Base-by-base conservation (phyloP, 768 basidiomycete genomes). In the Lactifluus hygrophoroides region DNA sequence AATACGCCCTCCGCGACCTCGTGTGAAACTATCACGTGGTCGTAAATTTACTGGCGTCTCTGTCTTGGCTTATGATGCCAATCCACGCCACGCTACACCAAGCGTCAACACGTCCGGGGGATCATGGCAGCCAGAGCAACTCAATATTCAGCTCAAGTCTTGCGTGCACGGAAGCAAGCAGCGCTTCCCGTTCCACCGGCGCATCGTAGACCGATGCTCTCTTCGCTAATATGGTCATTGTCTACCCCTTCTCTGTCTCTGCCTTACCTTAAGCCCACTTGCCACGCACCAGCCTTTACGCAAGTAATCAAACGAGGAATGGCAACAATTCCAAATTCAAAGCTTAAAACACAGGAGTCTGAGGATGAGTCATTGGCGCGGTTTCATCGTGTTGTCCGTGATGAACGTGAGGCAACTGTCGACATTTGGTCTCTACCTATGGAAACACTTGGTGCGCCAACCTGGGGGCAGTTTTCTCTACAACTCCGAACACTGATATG, bases 221-320 rank as follows among this genome's bases (percentile, higher is more conserved):
- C 64, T 28, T 64, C 64, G 34, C n/a, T 64, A 40, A 63, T 64
- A 54, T 64, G 64, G 64, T 64, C 64, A 19, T 44, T 64, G 34
- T 63, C 61, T 23, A 45, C 49, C n/a, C 45, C 61, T n/a, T 62
- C 63, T 14, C 32, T 57, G 3, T 63, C 56, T 19, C 38, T 28
- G 10, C 50, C 64, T 28, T 55, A 50, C 51, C 51, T 48, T 34
- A 49, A 42, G 35, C 51, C 49, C 30, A n/a, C 42, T 10, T 50
- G 28, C 45, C 44, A 45, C 32, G 35, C 47, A 21, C 53, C 56
- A 37, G 30, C 51, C 16, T 51, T 49, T 40, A n/a, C 58, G 14
- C 55, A 37, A 56, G 51, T 56, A 10, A 7, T 42, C 37, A 56
- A 43, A 45, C 63, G 63, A 57, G 56, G 56, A 37, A 58, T 64